Evolutionary conservation across 2,329 filamentous ascomycete species (phyloP).

Genomic region (Calonectria pteridis): DNA sequence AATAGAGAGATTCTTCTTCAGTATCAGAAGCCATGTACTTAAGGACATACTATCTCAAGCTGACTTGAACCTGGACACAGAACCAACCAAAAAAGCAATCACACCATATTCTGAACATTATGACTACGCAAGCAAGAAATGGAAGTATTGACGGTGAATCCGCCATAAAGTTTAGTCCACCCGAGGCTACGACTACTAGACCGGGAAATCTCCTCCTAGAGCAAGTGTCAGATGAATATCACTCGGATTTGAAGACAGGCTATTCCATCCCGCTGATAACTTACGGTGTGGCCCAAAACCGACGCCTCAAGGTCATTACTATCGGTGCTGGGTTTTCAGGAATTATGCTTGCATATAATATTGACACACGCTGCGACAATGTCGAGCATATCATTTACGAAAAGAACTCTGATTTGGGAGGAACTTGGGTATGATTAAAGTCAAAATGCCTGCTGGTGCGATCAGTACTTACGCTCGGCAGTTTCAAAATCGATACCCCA

Average conservation of each 20-base stretch:
- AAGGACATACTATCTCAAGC: too few species aligned
- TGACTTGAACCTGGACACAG: too few species aligned
- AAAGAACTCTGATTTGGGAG: conserved; percentile 70
- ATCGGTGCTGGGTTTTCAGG: conserved; percentile 42
- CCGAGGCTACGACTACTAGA: not conserved
- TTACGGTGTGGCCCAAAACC: not conserved
- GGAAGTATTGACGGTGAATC: too few species aligned
- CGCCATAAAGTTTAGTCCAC: too few species aligned
- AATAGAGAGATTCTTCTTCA: too few species aligned
- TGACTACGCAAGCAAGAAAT: too few species aligned
- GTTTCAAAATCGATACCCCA: conserved; percentile 12
- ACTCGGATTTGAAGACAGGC: not conserved
- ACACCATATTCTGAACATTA: too few species aligned
- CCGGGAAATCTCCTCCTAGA: not conserved
- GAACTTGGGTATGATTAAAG: conserved; percentile 4
- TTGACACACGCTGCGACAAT: conserved; percentile 5
- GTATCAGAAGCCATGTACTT: too few species aligned
- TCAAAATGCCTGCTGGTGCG: too few species aligned
- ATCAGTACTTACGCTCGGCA: not conserved
- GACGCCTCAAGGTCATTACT: conserved; percentile 14
- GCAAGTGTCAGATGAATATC: not conserved
- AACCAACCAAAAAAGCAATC: too few species aligned
- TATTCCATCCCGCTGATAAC: not conserved
- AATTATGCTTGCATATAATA: conserved; percentile 57
- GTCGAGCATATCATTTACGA: conserved; percentile 74